Conservation (phyloP, 2,329 filamentous ascomycete species). For the Claviceps pusilla region DNA sequence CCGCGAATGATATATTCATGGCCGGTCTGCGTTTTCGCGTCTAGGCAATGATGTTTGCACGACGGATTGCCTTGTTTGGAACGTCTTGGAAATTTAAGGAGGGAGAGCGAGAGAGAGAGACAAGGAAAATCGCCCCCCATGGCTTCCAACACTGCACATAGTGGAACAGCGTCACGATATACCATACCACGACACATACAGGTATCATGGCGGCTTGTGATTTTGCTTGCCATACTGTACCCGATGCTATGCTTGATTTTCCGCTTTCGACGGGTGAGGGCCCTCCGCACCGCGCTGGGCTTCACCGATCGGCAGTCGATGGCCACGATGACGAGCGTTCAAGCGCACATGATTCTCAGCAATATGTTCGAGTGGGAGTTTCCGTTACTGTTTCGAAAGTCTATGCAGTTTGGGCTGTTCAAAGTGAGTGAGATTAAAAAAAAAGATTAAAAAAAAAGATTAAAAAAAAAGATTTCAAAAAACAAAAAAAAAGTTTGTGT, state of each 20-base stretch:
- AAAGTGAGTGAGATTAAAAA: constrained; percentile 4
- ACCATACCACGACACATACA: neutral
- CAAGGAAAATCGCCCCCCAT: neutral
- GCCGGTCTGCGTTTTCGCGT: too few relatives aligned
- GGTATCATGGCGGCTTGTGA: neutral
- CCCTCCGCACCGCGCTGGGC: constrained; percentile 9
- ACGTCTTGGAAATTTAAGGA: neutral
- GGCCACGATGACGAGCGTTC: constrained; percentile 25
- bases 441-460: too few relatives aligned
- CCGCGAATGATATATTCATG: too few relatives aligned
- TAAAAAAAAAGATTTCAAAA: too few relatives aligned
- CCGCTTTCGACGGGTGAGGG: constrained; percentile 21
- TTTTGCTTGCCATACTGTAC: constrained; percentile 16
- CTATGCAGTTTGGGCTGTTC: constrained; percentile 25
- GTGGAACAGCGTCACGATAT: neutral
- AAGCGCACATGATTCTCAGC: constrained; percentile 30
- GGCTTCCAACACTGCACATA: neutral
- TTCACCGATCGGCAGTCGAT: constrained; percentile 22
- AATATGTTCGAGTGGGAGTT: constrained; percentile 21
- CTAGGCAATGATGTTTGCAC: too few relatives aligned
- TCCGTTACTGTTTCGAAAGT: constrained; percentile 22
- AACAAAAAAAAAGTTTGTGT: too few relatives aligned
- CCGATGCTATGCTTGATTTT: constrained; percentile 19
- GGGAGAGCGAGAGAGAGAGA: neutral
- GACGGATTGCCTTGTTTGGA: too few relatives aligned